A percentile compares a stretch with the other conserved stretches of the same genome.
phyloP scores from a whole-genome alignment of 495 filamentous ascomycete genomes.

The Penicillium manginii region DNA sequence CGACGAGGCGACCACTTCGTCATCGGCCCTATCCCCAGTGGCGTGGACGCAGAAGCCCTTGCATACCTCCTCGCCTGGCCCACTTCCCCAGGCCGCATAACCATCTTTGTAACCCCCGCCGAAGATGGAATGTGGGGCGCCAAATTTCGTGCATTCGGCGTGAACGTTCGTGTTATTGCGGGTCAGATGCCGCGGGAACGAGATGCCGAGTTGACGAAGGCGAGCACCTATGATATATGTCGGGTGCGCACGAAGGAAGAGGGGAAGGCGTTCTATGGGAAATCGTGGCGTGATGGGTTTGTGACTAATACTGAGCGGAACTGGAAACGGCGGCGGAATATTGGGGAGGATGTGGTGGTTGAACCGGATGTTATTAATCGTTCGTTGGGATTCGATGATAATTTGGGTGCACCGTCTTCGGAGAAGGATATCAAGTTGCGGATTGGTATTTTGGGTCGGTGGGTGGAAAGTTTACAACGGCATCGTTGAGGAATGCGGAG shows the following conservation, averaged over 20 bases:
- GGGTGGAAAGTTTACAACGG: neutral
- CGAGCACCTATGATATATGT: constrained; percentile 35
- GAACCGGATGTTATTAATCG: constrained; percentile 18
- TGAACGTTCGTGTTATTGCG: constrained; percentile 25
- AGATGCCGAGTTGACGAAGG: constrained; percentile 30
- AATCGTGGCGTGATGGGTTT: constrained; percentile 18
- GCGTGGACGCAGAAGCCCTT: constrained; percentile 35
- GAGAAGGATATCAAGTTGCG: neutral
- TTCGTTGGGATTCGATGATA: constrained; percentile 6
- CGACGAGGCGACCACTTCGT: constrained; percentile 25
- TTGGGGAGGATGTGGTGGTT: constrained; percentile 18
- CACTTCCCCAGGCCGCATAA: constrained; percentile 23
- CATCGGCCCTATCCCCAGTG: constrained; percentile 28
- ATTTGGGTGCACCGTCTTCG: neutral
- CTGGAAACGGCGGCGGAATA: constrained; percentile 30
- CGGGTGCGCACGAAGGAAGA: constrained; percentile 27
- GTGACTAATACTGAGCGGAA: constrained; percentile 40
- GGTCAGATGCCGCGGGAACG: constrained; percentile 27
- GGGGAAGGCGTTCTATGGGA: constrained; percentile 27
- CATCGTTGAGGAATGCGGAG: constrained; percentile 41
- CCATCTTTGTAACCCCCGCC: constrained; percentile 27
- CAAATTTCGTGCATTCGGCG: constrained; percentile 14
- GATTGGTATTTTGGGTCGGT: neutral
- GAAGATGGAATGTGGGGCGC: constrained; percentile 26
- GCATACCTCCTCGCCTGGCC: constrained; percentile 31